Percentiles rank a stretch among this genome's conserved stretches.
Evolutionary conservation across 306 rosid genomes (phyloP).

Genomic region (Cicer chorassanicum): DNA sequence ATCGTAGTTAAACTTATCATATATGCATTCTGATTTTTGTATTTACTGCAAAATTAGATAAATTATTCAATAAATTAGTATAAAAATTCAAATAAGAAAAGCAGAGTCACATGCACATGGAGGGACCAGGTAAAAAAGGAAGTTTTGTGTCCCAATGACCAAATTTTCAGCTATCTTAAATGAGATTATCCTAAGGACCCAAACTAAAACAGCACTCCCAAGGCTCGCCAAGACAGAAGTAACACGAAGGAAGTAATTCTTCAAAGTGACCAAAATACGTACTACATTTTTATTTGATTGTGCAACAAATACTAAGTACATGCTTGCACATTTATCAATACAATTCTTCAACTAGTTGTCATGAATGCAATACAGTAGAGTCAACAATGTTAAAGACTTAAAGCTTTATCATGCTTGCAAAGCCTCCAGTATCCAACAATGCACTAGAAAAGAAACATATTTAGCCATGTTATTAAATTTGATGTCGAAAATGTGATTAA

Average conservation of each 20-base stretch:
- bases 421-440: slow-evolving; percentile 7
- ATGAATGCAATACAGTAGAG: slow-evolving; percentile 9
- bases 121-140: not conserved
- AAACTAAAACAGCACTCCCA: slow-evolving; percentile 22
- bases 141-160: slow-evolving; percentile 5
- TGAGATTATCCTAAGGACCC: slow-evolving; percentile 9
- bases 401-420: slow-evolving; percentile 1
- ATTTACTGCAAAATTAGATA: slow-evolving; percentile 25
- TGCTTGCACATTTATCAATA: not conserved
- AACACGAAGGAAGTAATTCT: slow-evolving; percentile 14
- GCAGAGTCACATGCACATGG: not conserved
- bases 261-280: slow-evolving; percentile 16
- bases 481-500: slow-evolving; percentile 24
- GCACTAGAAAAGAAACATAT: slow-evolving; percentile 27
- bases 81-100: not conserved
- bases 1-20: not conserved
- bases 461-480: slow-evolving; percentile 22
- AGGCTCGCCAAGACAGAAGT: not conserved
- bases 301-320: not conserved
- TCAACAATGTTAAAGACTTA: slow-evolving; percentile 20
- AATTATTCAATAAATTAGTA: not conserved
- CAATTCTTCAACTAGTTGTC: slow-evolving; percentile 15
- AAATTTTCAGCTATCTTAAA: slow-evolving; percentile 11
- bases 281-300: slow-evolving; percentile 23
- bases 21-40: slow-evolving; percentile 1